These are phyloP conservation scores for Senna siamea DNA, from an alignment of 306 rosid genomes.

Conservation along the genomic window DNA sequence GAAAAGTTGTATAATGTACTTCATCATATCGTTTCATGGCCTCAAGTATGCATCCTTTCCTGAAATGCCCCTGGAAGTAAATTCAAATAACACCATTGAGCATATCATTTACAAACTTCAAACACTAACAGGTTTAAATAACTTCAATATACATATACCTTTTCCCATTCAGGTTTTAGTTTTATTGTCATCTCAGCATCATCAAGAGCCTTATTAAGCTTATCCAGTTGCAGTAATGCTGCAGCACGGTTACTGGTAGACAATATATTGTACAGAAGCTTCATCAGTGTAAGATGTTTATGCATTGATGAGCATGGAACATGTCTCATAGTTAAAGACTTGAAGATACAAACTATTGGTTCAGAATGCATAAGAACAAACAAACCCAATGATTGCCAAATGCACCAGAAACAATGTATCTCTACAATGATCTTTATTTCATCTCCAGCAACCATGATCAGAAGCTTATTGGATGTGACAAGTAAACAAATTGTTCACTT, in stretches of 20 bases:
- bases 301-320: conserved; percentile 1
- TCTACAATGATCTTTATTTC: too few species aligned
- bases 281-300: conserved; percentile 29
- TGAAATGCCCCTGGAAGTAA: conserved; percentile 81
- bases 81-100: conserved; percentile 38
- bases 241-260: conserved; percentile 93
- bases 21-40: conserved; percentile 92
- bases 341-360: conserved; percentile 1
- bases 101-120: conserved; percentile 32
- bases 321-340: conserved; percentile 12
- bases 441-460: too few species aligned
- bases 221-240: conserved; percentile 91
- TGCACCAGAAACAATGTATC: background rate
- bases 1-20: conserved; percentile 47
- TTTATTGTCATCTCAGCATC: conserved; percentile 91
- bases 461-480: too few species aligned
- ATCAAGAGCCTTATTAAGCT: conserved; percentile 91
- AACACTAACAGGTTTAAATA: conserved; percentile 16
- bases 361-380: conserved; percentile 21
- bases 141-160: conserved; percentile 50
- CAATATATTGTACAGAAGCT: conserved; percentile 35
- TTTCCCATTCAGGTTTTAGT: conserved; percentile 95
- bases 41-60: conserved; percentile 96
- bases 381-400: conserved; percentile 4
- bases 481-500: too few species aligned